A percentile compares a stretch with the other conserved stretches of the same genome.
These are phyloP conservation scores for Calonectria hongkongensis DNA, from an alignment of 2,329 filamentous ascomycete genomes.

Conservation along the genomic window DNA sequence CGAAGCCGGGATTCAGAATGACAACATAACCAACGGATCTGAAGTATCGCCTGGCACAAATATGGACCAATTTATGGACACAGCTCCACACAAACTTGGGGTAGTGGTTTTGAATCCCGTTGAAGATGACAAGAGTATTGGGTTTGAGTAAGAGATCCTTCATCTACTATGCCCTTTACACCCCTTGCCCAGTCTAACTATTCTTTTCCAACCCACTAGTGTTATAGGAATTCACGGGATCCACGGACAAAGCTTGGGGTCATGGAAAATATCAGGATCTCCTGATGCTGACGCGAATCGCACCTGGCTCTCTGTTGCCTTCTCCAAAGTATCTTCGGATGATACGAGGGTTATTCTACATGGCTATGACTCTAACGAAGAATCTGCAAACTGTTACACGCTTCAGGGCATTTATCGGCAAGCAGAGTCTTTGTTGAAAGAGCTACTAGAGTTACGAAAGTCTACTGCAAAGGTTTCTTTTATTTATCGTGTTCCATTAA, in stretches of 20 bases:
- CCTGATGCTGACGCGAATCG: background rate
- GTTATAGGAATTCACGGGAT: slow-evolving; percentile 15
- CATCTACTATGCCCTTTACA: background rate
- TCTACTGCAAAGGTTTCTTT: background rate
- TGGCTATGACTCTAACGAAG: slow-evolving; percentile 11
- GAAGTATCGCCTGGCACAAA: background rate
- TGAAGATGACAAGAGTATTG: background rate
- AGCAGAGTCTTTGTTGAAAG: background rate
- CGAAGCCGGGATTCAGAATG: background rate
- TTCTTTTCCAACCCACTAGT: background rate
- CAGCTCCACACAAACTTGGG: background rate
- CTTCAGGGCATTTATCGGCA: background rate
- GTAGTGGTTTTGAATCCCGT: background rate
- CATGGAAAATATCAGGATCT: background rate
- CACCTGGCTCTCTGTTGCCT: slow-evolving; percentile 1
- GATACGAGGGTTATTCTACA: background rate
- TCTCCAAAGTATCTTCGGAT: background rate
- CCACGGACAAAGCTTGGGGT: background rate
- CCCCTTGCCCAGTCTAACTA: background rate
- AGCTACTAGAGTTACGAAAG: background rate
- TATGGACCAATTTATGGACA: background rate
- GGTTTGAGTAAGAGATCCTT: background rate
- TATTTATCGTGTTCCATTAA: background rate
- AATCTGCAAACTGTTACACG: background rate
- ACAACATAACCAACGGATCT: background rate